phyloP scores from a whole-genome alignment of 2,329 filamentous ascomycete genomes.

The Exophiala dermatitidis region DNA sequence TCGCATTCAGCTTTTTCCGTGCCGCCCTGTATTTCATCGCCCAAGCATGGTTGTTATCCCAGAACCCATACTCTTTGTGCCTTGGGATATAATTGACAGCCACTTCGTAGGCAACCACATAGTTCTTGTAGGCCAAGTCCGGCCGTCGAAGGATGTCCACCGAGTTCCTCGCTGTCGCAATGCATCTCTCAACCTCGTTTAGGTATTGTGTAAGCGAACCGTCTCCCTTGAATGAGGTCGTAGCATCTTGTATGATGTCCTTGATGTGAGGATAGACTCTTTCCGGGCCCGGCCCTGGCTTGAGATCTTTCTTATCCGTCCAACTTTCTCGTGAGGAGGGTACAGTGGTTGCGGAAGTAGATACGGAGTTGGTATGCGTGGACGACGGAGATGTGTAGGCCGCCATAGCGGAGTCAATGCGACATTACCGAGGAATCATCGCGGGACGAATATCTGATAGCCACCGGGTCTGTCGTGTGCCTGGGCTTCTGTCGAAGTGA shows the following conservation, averaged over 20 bases:
- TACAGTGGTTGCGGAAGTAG: slow-evolving; percentile 8
- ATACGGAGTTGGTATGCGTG: slow-evolving; percentile 11
- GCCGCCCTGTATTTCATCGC: slow-evolving; percentile 45
- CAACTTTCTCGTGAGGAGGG: slow-evolving; percentile 19
- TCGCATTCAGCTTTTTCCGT: slow-evolving; percentile 24
- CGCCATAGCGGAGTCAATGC: slow-evolving; percentile 21
- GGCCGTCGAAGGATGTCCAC: slow-evolving; percentile 54
- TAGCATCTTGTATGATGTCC: slow-evolving; percentile 40
- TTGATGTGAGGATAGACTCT: slow-evolving; percentile 38
- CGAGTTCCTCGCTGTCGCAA: slow-evolving; percentile 30
- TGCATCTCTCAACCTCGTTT: slow-evolving; percentile 35
- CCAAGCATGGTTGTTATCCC: slow-evolving; percentile 46
- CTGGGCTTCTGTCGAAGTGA: no score
- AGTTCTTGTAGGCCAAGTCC: slow-evolving; percentile 74
- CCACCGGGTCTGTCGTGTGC: neutral
- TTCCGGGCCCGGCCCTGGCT: slow-evolving; percentile 11
- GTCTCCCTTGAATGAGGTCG: slow-evolving; percentile 34
- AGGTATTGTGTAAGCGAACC: slow-evolving; percentile 25
- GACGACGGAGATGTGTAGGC: slow-evolving; percentile 22
- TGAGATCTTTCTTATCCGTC: slow-evolving; percentile 19
- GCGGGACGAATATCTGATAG: slow-evolving; percentile 5
- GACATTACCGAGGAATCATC: slow-evolving; percentile 18
- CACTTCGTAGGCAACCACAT: slow-evolving; percentile 73
- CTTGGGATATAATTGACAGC: slow-evolving; percentile 66
- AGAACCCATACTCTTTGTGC: slow-evolving; percentile 65